These are phyloP conservation scores for Colletotrichum limetticola DNA, from an alignment of 2,329 filamentous ascomycete genomes.

Conservation along the genomic window DNA sequence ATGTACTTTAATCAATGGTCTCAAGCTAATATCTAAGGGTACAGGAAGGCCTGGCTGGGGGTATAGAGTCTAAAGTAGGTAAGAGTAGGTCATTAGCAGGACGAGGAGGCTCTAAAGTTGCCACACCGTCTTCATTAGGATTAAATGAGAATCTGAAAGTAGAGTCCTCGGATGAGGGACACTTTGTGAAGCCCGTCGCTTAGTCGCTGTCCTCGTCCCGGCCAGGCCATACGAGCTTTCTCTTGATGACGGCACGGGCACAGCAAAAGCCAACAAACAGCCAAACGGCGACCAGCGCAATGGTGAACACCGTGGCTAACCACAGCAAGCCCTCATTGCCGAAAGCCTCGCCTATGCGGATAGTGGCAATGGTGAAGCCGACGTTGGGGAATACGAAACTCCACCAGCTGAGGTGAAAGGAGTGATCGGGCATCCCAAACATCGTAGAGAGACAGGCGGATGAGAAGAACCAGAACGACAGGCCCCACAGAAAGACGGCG, in stretches of 20 bases:
- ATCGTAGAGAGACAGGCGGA: conserved; percentile 59
- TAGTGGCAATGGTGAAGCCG: conserved; percentile 64
- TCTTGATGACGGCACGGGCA: conserved; percentile 53
- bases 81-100: not conserved
- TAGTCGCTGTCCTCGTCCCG: conserved; percentile 38
- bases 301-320: conserved; percentile 61
- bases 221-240: conserved; percentile 57
- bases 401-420: conserved; percentile 65
- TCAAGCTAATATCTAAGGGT: not conserved
- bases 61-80: not conserved
- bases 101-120: not conserved
- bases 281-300: conserved; percentile 61
- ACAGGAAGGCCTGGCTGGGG: not conserved
- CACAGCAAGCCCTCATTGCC: conserved; percentile 57
- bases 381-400: conserved; percentile 71
- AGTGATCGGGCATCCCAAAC: conserved; percentile 41
- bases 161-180: too few species aligned
- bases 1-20: not conserved
- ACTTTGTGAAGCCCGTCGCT: not conserved
- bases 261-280: conserved; percentile 56
- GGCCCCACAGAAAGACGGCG: conserved; percentile 45
- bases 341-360: conserved; percentile 60
- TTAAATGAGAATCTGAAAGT: not conserved
- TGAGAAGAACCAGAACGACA: conserved; percentile 59
- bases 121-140: not conserved